Base-by-base conservation (phyloP, 148 eudicot genomes). In the Chenopodium album region DNA sequence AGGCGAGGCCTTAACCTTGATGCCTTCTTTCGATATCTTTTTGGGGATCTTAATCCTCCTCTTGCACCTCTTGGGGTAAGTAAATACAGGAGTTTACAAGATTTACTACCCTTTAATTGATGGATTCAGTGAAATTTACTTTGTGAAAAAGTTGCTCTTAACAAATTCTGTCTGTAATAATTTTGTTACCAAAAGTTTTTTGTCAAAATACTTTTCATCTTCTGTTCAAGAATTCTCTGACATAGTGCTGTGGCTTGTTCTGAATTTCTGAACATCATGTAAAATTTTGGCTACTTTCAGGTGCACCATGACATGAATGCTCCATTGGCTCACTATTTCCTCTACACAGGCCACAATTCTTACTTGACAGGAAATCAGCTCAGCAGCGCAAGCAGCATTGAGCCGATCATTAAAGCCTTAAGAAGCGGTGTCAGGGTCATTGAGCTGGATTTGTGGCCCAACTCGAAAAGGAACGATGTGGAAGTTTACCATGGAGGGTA, bases 301-400 rank as follows among this genome's bases (percentile, higher is more conserved):
- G 92, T 91, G 47, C 87, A 87, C 78, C 90, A 92, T 67, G 88
- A 92, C 87, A 92, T 92, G 96, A 63, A 69, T 23, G 87, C 91
- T 4, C 96, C 96, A 9, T 41, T 92, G 77, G 84, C 92, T 66
- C 93, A 92, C 72, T 92, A 92, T 83, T 92, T 86, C 89, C 68
- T 92, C 70, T 87, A 87, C 81, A 92, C 95, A 31, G 93, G 95
- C 77, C 95, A 92, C 85, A 92, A 92, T 80, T 90, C 96, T 66
- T 92, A 92, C 91, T 84, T 92, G 83, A 92, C 92, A 0, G 96
- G 96, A 50, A 92, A 90, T 82, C 96, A 92, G 80, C 72, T 89
- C 46, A 89, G 83, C 80, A 91, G 96, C 65, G 83, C 86, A 69
- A 87, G 92, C 81, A 91, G 96, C 81, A 76, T 86, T 41, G 83